These are phyloP conservation scores for Pichia sp. DNA, from an alignment of 1,139 yeast species.

Conservation along the genomic window DNA sequence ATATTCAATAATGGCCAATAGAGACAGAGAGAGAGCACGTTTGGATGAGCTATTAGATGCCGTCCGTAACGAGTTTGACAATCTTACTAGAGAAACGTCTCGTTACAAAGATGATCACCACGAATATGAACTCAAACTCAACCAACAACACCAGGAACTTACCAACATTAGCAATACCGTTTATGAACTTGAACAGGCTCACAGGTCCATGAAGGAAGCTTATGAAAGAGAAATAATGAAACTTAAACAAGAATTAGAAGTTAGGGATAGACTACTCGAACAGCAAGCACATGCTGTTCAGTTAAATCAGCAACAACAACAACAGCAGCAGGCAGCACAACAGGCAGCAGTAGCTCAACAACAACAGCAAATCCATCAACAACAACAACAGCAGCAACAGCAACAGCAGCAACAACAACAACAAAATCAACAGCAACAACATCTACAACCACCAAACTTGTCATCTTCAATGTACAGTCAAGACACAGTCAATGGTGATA, in stretches of 20 bases:
- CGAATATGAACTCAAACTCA: slow-evolving; percentile 83
- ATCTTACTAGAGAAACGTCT: slow-evolving; percentile 79
- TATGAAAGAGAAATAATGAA: slow-evolving; percentile 89
- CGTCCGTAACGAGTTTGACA: slow-evolving; percentile 85
- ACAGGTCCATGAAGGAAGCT: slow-evolving; percentile 89
- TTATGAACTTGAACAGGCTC: slow-evolving; percentile 89
- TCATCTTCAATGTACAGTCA: background rate
- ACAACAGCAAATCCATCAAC: slow-evolving; percentile 19
- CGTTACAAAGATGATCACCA: slow-evolving; percentile 86
- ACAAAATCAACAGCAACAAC: slow-evolving; percentile 9
- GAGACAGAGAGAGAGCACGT: slow-evolving; percentile 25
- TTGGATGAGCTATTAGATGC: slow-evolving; percentile 80
- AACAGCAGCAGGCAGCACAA: slow-evolving; percentile 24
- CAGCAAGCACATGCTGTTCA: slow-evolving; percentile 22
- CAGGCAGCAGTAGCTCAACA: slow-evolving; percentile 10
- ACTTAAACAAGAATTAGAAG: slow-evolving; percentile 78
- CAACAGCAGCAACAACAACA: slow-evolving; percentile 15
- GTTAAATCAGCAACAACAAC: slow-evolving; percentile 24
- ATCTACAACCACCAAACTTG: slow-evolving; percentile 1
- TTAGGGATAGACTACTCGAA: slow-evolving; percentile 50
- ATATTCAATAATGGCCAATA: background rate
- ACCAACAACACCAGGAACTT: slow-evolving; percentile 90
- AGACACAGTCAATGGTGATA: background rate
- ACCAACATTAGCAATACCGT: slow-evolving; percentile 92
- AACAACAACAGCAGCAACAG: slow-evolving; percentile 10